Percentiles rank a stretch among this genome's conserved stretches.
Evolutionary conservation across 1,284 basidiomycete genomes (phyloP).

Genomic region (Xerocomus amazonicus): DNA sequence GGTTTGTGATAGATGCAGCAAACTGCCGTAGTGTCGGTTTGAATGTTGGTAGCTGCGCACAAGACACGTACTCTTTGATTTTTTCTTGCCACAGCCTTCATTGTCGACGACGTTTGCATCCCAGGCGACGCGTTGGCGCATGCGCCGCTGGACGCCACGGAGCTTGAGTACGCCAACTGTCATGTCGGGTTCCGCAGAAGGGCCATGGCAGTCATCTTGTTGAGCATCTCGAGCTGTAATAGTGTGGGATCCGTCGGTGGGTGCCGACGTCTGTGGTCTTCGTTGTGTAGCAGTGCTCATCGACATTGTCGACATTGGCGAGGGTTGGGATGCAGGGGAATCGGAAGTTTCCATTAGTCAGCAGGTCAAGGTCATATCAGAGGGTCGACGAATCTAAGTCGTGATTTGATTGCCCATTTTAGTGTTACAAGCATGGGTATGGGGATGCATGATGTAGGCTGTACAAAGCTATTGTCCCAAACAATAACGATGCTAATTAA

Average conservation of each 20-base stretch:
- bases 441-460: conserved; percentile 21
- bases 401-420: conserved; percentile 9
- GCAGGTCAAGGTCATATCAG: too few relatives aligned
- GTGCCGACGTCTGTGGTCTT: conserved; percentile 31
- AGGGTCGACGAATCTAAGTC: conserved; percentile 4
- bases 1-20: conserved; percentile 90
- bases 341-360: conserved; percentile 18
- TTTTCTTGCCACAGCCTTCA: conserved; percentile 75
- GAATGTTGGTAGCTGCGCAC: background rate
- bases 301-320: background rate
- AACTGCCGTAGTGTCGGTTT: conserved; percentile 43
- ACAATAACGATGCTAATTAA: conserved; percentile 23
- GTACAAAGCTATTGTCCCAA: conserved; percentile 24
- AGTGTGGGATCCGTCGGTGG: conserved; percentile 48
- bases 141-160: conserved; percentile 44
- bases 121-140: conserved; percentile 64
- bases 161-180: conserved; percentile 51
- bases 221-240: conserved; percentile 42
- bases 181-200: conserved; percentile 14
- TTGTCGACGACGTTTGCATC: conserved; percentile 80
- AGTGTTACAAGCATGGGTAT: conserved; percentile 29
- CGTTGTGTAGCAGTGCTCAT: conserved; percentile 29
- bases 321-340: background rate
- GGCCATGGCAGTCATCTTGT: conserved; percentile 22
- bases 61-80: conserved; percentile 72